phyloP scores from a whole-genome alignment of 179 eudicot genomes.

The Heliamphora ciliata region DNA sequence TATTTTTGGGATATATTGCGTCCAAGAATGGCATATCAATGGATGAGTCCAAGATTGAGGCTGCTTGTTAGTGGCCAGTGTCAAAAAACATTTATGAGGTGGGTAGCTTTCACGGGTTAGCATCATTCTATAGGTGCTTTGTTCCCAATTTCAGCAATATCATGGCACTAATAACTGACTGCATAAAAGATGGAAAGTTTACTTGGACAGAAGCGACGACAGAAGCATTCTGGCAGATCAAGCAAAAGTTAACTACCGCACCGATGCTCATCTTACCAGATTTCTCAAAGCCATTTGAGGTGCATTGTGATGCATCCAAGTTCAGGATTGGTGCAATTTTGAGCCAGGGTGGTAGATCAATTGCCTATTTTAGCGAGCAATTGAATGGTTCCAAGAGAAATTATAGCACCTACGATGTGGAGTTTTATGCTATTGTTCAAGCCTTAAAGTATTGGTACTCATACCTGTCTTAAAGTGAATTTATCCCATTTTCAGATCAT shows the following conservation, averaged over 20 bases:
- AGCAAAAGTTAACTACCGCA: not conserved
- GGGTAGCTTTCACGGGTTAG: not conserved
- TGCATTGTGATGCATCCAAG: not conserved
- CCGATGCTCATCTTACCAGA: not conserved
- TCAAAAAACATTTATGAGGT: not conserved
- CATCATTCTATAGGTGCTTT: not conserved
- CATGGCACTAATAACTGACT: not conserved
- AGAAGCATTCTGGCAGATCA: not conserved
- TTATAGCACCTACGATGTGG: not conserved
- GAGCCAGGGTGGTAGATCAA: not conserved
- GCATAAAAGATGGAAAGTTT: not conserved
- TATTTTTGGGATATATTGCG: not conserved
- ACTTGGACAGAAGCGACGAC: not conserved
- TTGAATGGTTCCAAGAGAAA: not conserved
- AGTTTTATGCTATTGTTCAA: constrained; percentile 7
- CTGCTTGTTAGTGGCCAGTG: not conserved
- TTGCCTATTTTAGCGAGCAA: not conserved
- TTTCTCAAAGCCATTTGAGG: not conserved
- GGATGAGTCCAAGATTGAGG: not conserved
- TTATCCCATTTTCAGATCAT: not conserved
- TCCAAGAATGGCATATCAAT: not conserved
- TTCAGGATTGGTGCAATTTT: not conserved
- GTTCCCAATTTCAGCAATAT: not conserved
- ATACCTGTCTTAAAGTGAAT: not conserved
- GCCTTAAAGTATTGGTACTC: not conserved